Percentiles rank a stretch among this genome's conserved stretches.
phyloP scores from a whole-genome alignment of 2,329 filamentous ascomycete genomes.

The Exophiala sideris region DNA sequence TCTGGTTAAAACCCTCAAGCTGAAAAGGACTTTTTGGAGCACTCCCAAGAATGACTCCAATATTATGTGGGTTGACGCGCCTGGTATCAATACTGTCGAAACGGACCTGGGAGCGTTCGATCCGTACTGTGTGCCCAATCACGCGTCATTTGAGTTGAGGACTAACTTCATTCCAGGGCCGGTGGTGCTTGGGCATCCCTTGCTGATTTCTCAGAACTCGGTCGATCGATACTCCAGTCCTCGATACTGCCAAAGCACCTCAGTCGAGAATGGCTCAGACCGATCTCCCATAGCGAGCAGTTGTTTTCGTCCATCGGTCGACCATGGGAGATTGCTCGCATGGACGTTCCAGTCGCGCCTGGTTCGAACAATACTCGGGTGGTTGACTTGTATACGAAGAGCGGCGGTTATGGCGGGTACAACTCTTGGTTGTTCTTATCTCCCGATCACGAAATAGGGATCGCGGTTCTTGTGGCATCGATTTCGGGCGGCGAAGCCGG shows the following conservation, averaged over 20 bases:
- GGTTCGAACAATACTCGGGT: slow-evolving; percentile 14
- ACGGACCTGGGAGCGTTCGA: neutral
- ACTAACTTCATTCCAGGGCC: slow-evolving; percentile 40
- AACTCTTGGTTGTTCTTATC: slow-evolving; percentile 39
- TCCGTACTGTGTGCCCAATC: neutral
- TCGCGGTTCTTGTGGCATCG: slow-evolving; percentile 41
- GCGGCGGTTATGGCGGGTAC: slow-evolving; percentile 41
- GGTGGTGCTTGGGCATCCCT: slow-evolving; percentile 45
- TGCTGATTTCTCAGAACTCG: slow-evolving; percentile 42
- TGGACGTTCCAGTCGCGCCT: slow-evolving; percentile 5
- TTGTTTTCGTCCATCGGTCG: slow-evolving; percentile 37
- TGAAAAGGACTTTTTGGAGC: slow-evolving; percentile 38
- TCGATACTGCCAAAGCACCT: slow-evolving; percentile 35
- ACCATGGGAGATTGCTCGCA: slow-evolving; percentile 43
- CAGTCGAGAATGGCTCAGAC: slow-evolving; percentile 48
- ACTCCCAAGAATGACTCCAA: slow-evolving; percentile 28
- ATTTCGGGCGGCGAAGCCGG: slow-evolving; percentile 2
- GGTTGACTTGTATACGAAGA: slow-evolving; percentile 42
- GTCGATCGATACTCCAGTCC: slow-evolving; percentile 43
- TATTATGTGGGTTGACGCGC: slow-evolving; percentile 38
- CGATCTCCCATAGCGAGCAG: slow-evolving; percentile 35
- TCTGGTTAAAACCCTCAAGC: slow-evolving; percentile 36
- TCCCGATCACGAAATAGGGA: slow-evolving; percentile 47
- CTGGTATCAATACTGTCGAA: slow-evolving; percentile 11
- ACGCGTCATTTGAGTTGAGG: slow-evolving; percentile 40